A percentile compares a stretch with the other conserved stretches of the same genome.
Evolutionary conservation across 2,329 filamentous ascomycete species (phyloP).

Genomic region (Phyllosticta capitalensis): DNA sequence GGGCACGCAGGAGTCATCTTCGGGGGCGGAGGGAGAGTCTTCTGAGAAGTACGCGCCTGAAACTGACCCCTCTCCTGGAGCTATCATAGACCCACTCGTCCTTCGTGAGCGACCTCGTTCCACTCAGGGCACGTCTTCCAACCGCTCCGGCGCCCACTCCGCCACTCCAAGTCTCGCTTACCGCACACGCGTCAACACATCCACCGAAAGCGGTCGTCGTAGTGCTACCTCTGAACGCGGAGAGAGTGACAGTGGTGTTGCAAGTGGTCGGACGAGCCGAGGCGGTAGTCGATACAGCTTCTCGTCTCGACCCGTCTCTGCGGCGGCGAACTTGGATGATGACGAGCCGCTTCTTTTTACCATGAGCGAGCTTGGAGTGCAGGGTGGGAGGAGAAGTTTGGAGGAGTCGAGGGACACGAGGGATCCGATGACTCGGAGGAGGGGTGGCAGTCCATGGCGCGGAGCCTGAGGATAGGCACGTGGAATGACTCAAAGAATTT

Average conservation of each 20-base stretch:
- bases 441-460: slow-evolving; percentile 5
- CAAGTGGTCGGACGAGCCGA: slow-evolving; percentile 4
- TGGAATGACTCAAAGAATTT: not conserved
- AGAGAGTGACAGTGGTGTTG: slow-evolving; percentile 7
- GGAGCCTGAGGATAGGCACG: not conserved
- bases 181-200: slow-evolving; percentile 4
- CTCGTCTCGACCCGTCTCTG: slow-evolving; percentile 25
- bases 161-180: slow-evolving; percentile 4
- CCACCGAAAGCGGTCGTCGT: not conserved
- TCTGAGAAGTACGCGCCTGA: not conserved
- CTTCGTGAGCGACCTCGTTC: slow-evolving; percentile 1
- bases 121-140: not conserved
- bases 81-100: not conserved
- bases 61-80: slow-evolving; percentile 1
- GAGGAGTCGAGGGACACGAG: slow-evolving; percentile 26
- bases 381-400: slow-evolving; percentile 25
- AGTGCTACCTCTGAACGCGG: slow-evolving; percentile 7
- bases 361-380: slow-evolving; percentile 57
- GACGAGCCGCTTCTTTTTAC: slow-evolving; percentile 65
- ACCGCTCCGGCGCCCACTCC: not conserved
- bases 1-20: not conserved
- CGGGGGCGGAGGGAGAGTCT: not conserved
- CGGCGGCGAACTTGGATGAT: slow-evolving; percentile 37
- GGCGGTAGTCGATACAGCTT: slow-evolving; percentile 33
- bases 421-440: slow-evolving; percentile 15